These are phyloP conservation scores for Globisporangium megalacanthum DNA, from an alignment of 352 stramenopile species.

Conservation along the genomic window DNA sequence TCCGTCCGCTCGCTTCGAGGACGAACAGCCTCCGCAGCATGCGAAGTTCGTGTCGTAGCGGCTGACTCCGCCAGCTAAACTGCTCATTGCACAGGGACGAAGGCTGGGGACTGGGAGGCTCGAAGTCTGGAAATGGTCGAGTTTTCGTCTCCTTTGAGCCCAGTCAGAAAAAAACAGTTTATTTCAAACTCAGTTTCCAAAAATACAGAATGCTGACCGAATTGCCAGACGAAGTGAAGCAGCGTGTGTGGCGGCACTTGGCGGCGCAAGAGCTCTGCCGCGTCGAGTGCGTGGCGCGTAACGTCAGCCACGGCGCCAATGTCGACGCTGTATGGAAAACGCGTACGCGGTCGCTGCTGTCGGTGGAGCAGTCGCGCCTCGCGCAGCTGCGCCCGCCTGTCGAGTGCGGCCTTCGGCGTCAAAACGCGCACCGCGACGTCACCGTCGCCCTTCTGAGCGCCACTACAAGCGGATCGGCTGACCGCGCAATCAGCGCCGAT, in stretches of 20 bases:
- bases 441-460: neutral
- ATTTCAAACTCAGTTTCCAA: neutral
- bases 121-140: neutral
- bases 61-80: neutral
- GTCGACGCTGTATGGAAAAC: constrained; percentile 32
- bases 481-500: neutral
- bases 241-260: constrained; percentile 48
- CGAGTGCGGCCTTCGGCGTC: constrained; percentile 24
- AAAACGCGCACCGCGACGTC: constrained; percentile 29
- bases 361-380: constrained; percentile 14
- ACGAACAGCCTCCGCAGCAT: constrained; percentile 69
- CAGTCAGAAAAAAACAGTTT: no score
- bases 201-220: constrained; percentile 21
- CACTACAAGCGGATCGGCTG: neutral
- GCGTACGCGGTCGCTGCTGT: constrained; percentile 23
- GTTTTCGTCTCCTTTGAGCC: neutral
- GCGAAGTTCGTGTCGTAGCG: constrained; percentile 49
- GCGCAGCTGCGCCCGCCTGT: constrained; percentile 8
- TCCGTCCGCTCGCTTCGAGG: constrained; percentile 36
- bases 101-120: no score
- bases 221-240: constrained; percentile 61
- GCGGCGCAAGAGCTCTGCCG: constrained; percentile 48
- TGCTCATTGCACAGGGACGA: constrained; percentile 1
- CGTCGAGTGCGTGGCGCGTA: constrained; percentile 26
- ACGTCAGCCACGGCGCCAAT: constrained; percentile 27